Conservation (phyloP, 441 rosid genomes). For the Kokia cookei region DNA sequence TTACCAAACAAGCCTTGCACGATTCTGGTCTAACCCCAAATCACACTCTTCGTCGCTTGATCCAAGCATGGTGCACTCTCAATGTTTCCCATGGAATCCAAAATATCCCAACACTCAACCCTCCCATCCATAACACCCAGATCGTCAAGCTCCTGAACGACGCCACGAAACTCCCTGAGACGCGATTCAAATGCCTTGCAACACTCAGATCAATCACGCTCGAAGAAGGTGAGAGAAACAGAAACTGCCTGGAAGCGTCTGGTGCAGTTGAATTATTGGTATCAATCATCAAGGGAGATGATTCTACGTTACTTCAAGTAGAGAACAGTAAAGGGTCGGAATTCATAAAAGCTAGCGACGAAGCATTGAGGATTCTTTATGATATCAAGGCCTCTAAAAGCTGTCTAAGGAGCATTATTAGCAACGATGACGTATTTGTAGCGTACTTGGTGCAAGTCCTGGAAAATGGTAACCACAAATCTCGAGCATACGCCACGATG, state of each 20-base stretch:
- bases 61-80: conserved; percentile 58
- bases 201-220: conserved; percentile 31
- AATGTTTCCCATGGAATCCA: conserved; percentile 40
- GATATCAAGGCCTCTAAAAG: conserved; percentile 20
- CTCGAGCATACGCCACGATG: conserved; percentile 32
- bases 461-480: conserved; percentile 26
- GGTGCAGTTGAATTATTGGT: conserved; percentile 41
- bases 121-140: conserved; percentile 23
- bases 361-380: conserved; percentile 39
- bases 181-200: conserved; percentile 23
- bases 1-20: conserved; percentile 34
- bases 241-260: conserved; percentile 19
- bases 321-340: conserved; percentile 11
- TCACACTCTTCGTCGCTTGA: conserved; percentile 55
- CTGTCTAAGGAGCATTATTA: conserved; percentile 17
- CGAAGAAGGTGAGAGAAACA: conserved; percentile 28
- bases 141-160: conserved; percentile 36
- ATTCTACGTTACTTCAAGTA: conserved; percentile 1
- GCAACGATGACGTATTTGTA: conserved; percentile 15
- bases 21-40: conserved; percentile 43
- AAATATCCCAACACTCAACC: conserved; percentile 48
- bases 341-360: conserved; percentile 21
- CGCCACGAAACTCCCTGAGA: conserved; percentile 18
- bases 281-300: conserved; percentile 16
- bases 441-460: conserved; percentile 26